Base-by-base conservation (phyloP, 768 basidiomycete species). In the Suillus clintonianus region DNA sequence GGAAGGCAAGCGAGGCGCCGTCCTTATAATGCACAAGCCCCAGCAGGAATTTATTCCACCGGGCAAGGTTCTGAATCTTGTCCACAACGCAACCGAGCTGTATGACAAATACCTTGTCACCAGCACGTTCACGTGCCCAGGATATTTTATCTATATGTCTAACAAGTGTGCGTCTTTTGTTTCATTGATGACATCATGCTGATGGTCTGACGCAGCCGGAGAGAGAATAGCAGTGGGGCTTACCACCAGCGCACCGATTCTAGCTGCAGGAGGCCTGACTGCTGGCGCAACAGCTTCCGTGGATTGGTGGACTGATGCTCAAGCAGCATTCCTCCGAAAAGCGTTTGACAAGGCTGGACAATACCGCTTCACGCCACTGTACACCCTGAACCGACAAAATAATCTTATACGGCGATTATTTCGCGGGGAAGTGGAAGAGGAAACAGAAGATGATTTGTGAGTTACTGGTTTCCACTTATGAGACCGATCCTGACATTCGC, bases 101-200 rank as follows among this genome's bases (percentile, higher is more conserved):
- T 64, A 57, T 6, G 67, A 71, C 70, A 79, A 71, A 61, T 71
- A 58, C 57, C 69, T 79, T 59, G 78, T 79, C 60, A 79, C 79
- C 0, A 69, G 64, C 60, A 37, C 68, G 0, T 64, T 78, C 58
- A 13, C 64, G 5, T 80, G 76, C 55, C 77, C 76, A 13, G 79
- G 78, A 1, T 72, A 67, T 30, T 72, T 70, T 55, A 71, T 77
- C 70, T 80, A 75, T 22, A 65, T 77, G 34, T 75, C 74, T 36
- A 64, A 74, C 57, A 77, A 72, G 48, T 57, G 60, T 61, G 39
- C 22, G 48, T 61, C 22, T 51, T 10, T 41, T 30, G 17, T 3
- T 32, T 32, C 19, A 32, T 32, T 19, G 1, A 19, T 10, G 3
- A 13, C 3, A 63, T 70, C 71, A 37, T n/a, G 43, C 22, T 36